These are phyloP conservation scores for Hexamita inflata DNA, from an alignment of 208 protist genomes.

Conservation along the genomic window DNA sequence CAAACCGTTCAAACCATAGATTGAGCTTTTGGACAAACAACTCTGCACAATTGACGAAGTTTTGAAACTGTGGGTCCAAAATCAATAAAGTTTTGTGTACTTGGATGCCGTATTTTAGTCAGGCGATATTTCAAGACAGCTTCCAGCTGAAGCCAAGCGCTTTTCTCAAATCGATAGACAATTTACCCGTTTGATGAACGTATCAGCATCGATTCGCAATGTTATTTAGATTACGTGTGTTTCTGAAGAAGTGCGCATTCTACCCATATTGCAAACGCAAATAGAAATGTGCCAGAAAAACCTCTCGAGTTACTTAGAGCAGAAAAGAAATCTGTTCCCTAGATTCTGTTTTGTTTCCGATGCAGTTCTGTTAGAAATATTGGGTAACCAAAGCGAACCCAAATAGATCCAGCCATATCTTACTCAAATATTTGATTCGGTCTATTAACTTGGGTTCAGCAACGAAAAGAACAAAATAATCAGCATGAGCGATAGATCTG, in stretches of 20 bases:
- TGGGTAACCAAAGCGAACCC: conserved; percentile 79
- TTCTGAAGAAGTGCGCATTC: conserved; percentile 63
- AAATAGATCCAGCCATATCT: conserved; percentile 70
- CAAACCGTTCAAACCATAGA: conserved; percentile 66
- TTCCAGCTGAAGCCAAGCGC: conserved; percentile 72
- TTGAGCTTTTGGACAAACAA: conserved; percentile 73
- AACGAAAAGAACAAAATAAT: conserved; percentile 46
- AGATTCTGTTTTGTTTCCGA: conserved; percentile 91
- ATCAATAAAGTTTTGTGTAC: conserved; percentile 83
- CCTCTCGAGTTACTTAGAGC: conserved; percentile 79
- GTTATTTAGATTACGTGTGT: conserved; percentile 58
- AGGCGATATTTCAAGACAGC: conserved; percentile 85
- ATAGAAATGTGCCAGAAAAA: conserved; percentile 83
- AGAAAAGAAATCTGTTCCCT: conserved; percentile 75
- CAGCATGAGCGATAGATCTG: conserved; percentile 48
- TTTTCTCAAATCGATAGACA: conserved; percentile 79
- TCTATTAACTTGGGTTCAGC: conserved; percentile 65
- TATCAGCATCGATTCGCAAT: conserved; percentile 50
- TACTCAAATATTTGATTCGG: conserved; percentile 57
- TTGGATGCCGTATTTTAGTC: conserved; percentile 70
- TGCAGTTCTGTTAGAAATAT: conserved; percentile 86
- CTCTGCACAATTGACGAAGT: conserved; percentile 74
- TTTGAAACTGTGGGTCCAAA: conserved; percentile 65
- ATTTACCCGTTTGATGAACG: conserved; percentile 63
- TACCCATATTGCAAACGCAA: conserved; percentile 70